Conservation (phyloP, 495 filamentous ascomycete genomes). For the Mytilinidion resinicola region DNA sequence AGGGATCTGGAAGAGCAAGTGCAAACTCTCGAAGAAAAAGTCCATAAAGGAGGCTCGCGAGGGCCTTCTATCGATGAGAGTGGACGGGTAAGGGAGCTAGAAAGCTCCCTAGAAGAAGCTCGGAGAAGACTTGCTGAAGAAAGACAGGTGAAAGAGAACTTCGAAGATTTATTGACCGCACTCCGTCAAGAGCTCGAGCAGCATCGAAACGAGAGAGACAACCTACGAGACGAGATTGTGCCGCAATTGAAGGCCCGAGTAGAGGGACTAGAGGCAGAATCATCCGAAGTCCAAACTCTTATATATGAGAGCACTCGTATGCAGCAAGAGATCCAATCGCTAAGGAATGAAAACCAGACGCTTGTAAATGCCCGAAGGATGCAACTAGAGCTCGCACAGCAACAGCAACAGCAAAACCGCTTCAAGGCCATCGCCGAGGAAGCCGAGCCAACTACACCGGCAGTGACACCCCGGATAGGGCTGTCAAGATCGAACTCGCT, state of each 20-base stretch:
- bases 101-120: slow-evolving; percentile 70
- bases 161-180: slow-evolving; percentile 81
- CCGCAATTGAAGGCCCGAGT: slow-evolving; percentile 64
- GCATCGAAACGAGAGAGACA: slow-evolving; percentile 81
- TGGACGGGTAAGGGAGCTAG: slow-evolving; percentile 65
- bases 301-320: slow-evolving; percentile 69
- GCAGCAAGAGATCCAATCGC: slow-evolving; percentile 69
- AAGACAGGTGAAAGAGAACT: slow-evolving; percentile 81
- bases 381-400: slow-evolving; percentile 46
- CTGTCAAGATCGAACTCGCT: slow-evolving; percentile 58
- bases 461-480: slow-evolving; percentile 38
- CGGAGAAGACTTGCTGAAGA: slow-evolving; percentile 79
- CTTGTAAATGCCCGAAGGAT: slow-evolving; percentile 48
- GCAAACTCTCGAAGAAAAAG: slow-evolving; percentile 67
- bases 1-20: slow-evolving; percentile 75
- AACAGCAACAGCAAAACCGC: slow-evolving; percentile 36
- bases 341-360: slow-evolving; percentile 62
- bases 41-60: slow-evolving; percentile 48
- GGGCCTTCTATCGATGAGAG: slow-evolving; percentile 42
- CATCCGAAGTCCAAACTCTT: slow-evolving; percentile 58
- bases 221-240: slow-evolving; percentile 79
- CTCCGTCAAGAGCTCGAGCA: slow-evolving; percentile 76
- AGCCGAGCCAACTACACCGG: slow-evolving; percentile 31
- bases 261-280: slow-evolving; percentile 69
- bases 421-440: slow-evolving; percentile 64